phyloP scores from a whole-genome alignment of 495 filamentous ascomycete species.

The Hypoxylon subgilvum region DNA sequence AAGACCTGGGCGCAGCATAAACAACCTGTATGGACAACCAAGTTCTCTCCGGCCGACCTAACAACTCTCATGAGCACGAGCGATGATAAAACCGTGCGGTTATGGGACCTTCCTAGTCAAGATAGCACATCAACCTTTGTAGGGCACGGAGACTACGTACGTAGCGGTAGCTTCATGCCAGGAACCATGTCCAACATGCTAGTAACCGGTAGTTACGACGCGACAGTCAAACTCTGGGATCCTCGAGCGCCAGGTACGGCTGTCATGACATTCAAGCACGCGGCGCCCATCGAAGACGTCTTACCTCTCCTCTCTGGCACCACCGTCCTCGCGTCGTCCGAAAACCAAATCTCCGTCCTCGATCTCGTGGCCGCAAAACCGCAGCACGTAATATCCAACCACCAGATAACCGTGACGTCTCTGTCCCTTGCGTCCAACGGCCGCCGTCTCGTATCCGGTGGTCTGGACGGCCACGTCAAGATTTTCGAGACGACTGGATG shows the following conservation, averaged over 20 bases:
- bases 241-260: slow-evolving; percentile 69
- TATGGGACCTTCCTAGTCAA: slow-evolving; percentile 91
- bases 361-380: slow-evolving; percentile 92
- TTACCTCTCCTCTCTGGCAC: slow-evolving; percentile 85
- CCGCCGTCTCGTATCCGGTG: slow-evolving; percentile 80
- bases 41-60: slow-evolving; percentile 84
- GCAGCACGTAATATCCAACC: slow-evolving; percentile 82
- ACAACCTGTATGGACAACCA: slow-evolving; percentile 90
- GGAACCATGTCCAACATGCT: slow-evolving; percentile 74
- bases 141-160: slow-evolving; percentile 93
- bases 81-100: slow-evolving; percentile 87
- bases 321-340: slow-evolving; percentile 81
- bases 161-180: slow-evolving; percentile 83
- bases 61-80: slow-evolving; percentile 82
- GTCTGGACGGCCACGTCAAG: slow-evolving; percentile 94
- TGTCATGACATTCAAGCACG: slow-evolving; percentile 91
- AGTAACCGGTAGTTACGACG: slow-evolving; percentile 90
- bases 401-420: slow-evolving; percentile 96
- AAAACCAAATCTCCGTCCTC: slow-evolving; percentile 89
- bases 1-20: slow-evolving; percentile 97
- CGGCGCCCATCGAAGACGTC: slow-evolving; percentile 81
- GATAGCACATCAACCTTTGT: slow-evolving; percentile 74
- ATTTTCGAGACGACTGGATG: slow-evolving; percentile 89
- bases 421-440: slow-evolving; percentile 77
- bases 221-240: slow-evolving; percentile 93